phyloP scores from a whole-genome alignment of 2,329 filamentous ascomycete species.

The Didymosphaeria variabile region DNA sequence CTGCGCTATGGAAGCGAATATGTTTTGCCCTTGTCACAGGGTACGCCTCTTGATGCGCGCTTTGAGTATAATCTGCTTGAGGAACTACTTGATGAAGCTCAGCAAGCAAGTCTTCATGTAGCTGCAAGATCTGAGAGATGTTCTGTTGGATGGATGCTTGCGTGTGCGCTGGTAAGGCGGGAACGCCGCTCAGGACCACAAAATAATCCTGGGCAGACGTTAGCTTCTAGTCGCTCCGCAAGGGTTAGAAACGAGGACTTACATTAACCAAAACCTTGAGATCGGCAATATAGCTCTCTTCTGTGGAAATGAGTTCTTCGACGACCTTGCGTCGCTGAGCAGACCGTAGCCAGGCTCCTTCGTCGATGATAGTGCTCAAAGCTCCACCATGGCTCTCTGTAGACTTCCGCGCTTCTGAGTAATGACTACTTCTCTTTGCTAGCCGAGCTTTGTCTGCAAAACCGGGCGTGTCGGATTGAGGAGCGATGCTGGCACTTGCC shows the following conservation, averaged over 20 bases:
- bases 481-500: slow-evolving; percentile 73
- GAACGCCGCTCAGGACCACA: slow-evolving; percentile 73
- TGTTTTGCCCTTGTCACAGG: slow-evolving; percentile 51
- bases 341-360: slow-evolving; percentile 74
- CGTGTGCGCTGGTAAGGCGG: slow-evolving; percentile 69
- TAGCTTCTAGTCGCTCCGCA: not conserved
- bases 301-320: slow-evolving; percentile 85
- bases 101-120: slow-evolving; percentile 83
- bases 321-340: slow-evolving; percentile 80
- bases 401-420: slow-evolving; percentile 69
- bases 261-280: slow-evolving; percentile 88
- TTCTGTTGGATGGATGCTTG: slow-evolving; percentile 80
- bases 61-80: slow-evolving; percentile 62
- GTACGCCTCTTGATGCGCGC: slow-evolving; percentile 41
- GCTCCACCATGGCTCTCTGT: slow-evolving; percentile 63
- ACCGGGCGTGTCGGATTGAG: slow-evolving; percentile 65
- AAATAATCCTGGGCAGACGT: slow-evolving; percentile 52
- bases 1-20: slow-evolving; percentile 59
- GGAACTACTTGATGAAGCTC: slow-evolving; percentile 77
- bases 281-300: slow-evolving; percentile 88
- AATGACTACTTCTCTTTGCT: slow-evolving; percentile 66
- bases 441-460: slow-evolving; percentile 67
- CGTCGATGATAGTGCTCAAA: slow-evolving; percentile 65
- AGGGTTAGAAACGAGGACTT: slow-evolving; percentile 43
- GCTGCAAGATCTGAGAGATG: slow-evolving; percentile 78